Conservation (phyloP, 176 grass and related monocot species). For the Microstegium vimineum region DNA sequence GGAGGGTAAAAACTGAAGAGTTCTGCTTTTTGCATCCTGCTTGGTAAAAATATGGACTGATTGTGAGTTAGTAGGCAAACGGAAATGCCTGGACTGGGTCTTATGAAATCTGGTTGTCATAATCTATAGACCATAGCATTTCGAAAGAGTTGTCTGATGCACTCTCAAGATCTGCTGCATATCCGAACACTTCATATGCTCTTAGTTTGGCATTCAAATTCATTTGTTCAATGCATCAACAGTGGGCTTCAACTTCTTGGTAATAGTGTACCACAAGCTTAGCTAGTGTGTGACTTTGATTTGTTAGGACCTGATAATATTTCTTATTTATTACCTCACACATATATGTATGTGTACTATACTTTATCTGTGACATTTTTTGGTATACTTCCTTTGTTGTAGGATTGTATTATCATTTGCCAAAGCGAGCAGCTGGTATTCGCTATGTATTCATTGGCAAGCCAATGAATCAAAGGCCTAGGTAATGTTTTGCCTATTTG, state of each 20-base stretch:
- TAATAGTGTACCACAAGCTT: constrained; percentile 18
- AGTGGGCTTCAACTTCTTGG: not conserved
- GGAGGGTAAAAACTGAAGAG: not conserved
- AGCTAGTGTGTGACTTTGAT: not conserved
- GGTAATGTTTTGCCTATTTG: constrained; percentile 44
- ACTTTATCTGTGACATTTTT: constrained; percentile 26
- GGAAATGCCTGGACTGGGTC: not conserved
- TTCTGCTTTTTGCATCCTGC: not conserved
- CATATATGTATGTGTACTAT: not conserved
- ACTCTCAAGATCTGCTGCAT: not conserved
- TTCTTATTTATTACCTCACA: constrained; percentile 8
- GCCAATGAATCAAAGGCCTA: constrained; percentile 90
- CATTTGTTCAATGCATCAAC: not conserved
- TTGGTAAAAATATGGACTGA: not conserved
- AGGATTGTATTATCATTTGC: constrained; percentile 98
- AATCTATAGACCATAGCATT: not conserved
- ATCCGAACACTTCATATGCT: constrained; percentile 1
- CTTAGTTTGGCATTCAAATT: not conserved
- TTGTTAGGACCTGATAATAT: not conserved
- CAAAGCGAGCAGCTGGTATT: constrained; percentile 91
- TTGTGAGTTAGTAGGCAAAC: constrained; percentile 2
- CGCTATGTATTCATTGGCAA: constrained; percentile 98
- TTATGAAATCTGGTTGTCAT: not conserved
- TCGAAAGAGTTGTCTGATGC: not conserved
- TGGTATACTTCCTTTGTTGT: constrained; percentile 28